Conservation (phyloP, 1,139 yeast genomes). For the Lodderomyces parapsilosis region DNA sequence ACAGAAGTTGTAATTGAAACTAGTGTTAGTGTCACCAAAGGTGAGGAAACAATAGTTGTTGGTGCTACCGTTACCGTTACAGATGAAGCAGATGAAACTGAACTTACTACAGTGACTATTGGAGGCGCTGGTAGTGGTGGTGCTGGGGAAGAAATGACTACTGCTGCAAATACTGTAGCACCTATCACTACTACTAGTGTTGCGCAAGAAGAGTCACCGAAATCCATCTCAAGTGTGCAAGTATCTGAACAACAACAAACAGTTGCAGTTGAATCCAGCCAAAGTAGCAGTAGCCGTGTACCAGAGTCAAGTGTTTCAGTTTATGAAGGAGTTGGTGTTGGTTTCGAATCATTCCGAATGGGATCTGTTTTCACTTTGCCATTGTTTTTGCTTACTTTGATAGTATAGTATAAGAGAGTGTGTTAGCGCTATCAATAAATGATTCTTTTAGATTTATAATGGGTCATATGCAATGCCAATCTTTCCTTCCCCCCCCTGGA, state of each 20-base stretch:
- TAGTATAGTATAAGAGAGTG: not conserved
- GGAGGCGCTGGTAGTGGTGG: no score
- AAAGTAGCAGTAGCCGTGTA: not conserved
- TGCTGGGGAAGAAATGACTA: not conserved
- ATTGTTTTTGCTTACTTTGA: not conserved
- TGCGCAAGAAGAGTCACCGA: not conserved
- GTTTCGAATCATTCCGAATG: not conserved
- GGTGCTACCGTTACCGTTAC: not conserved
- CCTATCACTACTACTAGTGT: not conserved
- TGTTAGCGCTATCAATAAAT: no score
- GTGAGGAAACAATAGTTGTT: not conserved
- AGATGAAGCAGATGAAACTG: slow-evolving; percentile 2
- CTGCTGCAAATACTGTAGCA: not conserved
- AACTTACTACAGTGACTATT: slow-evolving; percentile 4
- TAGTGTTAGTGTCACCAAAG: slow-evolving; percentile 2
- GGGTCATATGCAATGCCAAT: no score
- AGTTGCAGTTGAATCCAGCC: not conserved
- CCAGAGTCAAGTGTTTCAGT: not conserved
- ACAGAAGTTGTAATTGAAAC: not conserved
- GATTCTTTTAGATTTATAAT: no score
- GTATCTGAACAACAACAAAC: not conserved
- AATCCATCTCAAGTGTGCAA: not conserved
- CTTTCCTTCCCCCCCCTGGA: no score
- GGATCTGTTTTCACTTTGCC: not conserved
- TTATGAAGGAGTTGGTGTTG: not conserved